Evolutionary conservation across 352 stramenopile species (phyloP).

Genomic region (Pythium biforme): DNA sequence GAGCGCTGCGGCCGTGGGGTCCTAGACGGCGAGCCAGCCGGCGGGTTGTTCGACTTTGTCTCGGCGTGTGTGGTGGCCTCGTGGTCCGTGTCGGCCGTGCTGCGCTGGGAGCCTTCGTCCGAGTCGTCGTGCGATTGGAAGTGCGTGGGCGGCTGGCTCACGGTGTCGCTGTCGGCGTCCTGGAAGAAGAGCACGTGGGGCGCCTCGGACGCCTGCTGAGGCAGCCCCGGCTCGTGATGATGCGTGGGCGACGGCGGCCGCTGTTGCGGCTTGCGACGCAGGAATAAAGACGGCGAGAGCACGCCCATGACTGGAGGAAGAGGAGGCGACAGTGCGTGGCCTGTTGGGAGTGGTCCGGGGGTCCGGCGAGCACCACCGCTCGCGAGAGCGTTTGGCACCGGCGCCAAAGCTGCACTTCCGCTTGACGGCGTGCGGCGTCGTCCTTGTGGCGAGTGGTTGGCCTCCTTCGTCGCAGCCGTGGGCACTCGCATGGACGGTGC

Average conservation of each 20-base stretch:
- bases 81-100: slow-evolving; percentile 9
- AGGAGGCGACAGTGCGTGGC: background rate
- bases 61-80: background rate
- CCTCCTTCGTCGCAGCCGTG: background rate
- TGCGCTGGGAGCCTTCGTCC: background rate
- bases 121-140: too few species aligned
- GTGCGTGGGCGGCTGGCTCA: slow-evolving; percentile 6
- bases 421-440: slow-evolving; percentile 1
- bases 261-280: slow-evolving; percentile 18
- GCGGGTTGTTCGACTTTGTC: too few species aligned
- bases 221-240: background rate
- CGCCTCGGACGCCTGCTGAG: background rate
- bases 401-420: background rate
- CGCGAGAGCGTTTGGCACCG: too few species aligned
- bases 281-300: slow-evolving; percentile 13
- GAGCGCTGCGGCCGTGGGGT: too few species aligned
- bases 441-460: background rate
- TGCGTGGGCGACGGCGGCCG: background rate
- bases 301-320: background rate
- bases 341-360: too few species aligned
- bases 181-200: slow-evolving; percentile 28
- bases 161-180: slow-evolving; percentile 24
- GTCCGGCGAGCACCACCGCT: background rate
- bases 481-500: background rate
- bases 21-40: too few species aligned